Base-by-base conservation (phyloP, 306 rosid genomes). In the Fragaria iinumae region DNA sequence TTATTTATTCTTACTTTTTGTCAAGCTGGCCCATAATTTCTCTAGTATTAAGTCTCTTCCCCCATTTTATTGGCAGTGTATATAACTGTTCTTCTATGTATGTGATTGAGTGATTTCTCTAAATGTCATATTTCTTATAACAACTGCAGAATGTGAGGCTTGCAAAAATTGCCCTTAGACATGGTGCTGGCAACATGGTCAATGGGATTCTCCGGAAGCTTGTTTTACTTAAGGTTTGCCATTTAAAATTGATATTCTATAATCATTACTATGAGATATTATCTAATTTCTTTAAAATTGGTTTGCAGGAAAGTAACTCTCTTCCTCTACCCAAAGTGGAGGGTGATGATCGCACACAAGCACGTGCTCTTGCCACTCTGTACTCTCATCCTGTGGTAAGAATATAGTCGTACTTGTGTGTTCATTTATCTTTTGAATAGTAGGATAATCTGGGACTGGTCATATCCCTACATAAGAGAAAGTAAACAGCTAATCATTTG, bases 171-270 rank as follows among this genome's bases (percentile, higher is more conserved):
- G 88, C 97, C 82, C 94, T 93, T 67, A 88, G 97, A 82, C 91
- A 93, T 45, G 98, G 98, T 83, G 98, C 98, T 79, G 94, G 96
- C 41, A 93, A 89, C 85, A 77, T 93, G 98, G 96, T 93, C 84
- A 93, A 93, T 76, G 98, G 92, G 59, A 86, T 93, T 74, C 94
- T 93, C 43, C 84, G 94, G 76, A 93, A 89, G 87, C 96, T 93
- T 74, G 90, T 76, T 77, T 72, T 70, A 80, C 94, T 86, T 45
- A 88, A 86, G 96, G 98, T 90, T 73, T 81, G 72, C 78, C 68
- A 69, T 68, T 48, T 55, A 23, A 29, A 56, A 39, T n/a, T 75
- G 47, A 78, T 39, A 17, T 67, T 49, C 55, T 43, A 63, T 59
- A 71, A 67, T 65, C 20, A 36, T 48, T 75, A 32, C 23, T 47